Evolutionary conservation across 139 green algal genomes (phyloP), one percentile per base, ranked within the genome.

Genomic region (Edaphochlamys debaryana): DNA sequence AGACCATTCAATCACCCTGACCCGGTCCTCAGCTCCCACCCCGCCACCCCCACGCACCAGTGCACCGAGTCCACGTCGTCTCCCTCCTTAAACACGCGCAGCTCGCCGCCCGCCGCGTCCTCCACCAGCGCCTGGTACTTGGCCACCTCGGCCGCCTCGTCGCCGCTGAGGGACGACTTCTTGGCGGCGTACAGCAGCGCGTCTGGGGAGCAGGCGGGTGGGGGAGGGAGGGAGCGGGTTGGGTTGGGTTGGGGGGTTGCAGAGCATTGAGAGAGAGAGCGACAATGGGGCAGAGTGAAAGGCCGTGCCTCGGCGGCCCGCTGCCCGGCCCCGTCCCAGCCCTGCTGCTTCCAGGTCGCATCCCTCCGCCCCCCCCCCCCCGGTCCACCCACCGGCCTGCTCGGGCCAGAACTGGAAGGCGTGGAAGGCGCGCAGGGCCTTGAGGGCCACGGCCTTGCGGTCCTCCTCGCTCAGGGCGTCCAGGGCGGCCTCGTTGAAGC

Each of bases 391-490:
- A 86, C 69, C 69, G 9, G 82, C 81, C 32, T 84, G 69, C 37
- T 91, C 87, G 34, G 87, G 87, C 72, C 85, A 91, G 83, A 88
- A 91, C 64, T 85, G 67, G 79, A 91, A 84, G 48, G 73, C 68
- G 36, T 86, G 64, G 62, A 91, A 82, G 45, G 87, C 79, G 27
- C 52, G 63, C 60, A 91, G 72, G 2, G 52, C 67, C 37, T 62
- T 34, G 25, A 82, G 78, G 41, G 88, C 82, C 9, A 63, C 56
- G 7, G 63, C 72, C 45, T 67, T 73, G 63, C 78, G 77, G 15
- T 40, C 54, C 42, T 68, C 69, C 29, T n/a, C 29, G 13, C 25
- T 37, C 64, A 90, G 87, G 77, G 77, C 80, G 42, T 17, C 22
- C 52, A 90, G 87, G 19, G 64, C 82, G 9, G 69, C 0, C 82